Evolutionary conservation across 257 asterid genomes (phyloP).

Genomic region (Solanum paucissectum): DNA sequence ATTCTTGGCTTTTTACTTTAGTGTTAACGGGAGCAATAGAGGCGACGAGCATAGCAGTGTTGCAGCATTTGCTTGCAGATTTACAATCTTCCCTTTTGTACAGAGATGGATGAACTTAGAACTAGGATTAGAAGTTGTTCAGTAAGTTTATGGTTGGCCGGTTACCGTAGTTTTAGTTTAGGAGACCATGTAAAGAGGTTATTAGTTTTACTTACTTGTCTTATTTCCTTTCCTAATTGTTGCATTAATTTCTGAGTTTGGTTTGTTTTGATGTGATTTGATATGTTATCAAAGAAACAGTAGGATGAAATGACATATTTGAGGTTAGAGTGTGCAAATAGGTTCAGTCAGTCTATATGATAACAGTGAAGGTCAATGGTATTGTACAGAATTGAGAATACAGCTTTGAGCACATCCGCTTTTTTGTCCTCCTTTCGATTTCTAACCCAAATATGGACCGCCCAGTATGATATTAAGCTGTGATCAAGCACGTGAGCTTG

Average conservation of each 20-base stretch:
- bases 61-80: not conserved
- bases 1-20: slow-evolving; percentile 64
- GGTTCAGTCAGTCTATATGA: not conserved
- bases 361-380: not conserved
- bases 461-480: not conserved
- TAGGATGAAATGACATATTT: not conserved
- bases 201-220: not conserved
- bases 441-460: not conserved
- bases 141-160: not conserved
- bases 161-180: not conserved
- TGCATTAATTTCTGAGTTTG: not conserved
- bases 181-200: not conserved
- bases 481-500: not conserved
- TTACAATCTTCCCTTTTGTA: not conserved
- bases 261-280: not conserved
- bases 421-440: not conserved
- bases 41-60: not conserved
- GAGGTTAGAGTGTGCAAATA: not conserved
- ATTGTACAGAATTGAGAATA: not conserved
- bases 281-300: not conserved
- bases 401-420: not conserved
- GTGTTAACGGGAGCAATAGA: not conserved
- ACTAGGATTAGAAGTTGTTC: not conserved
- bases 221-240: not conserved
- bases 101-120: not conserved